Base-by-base conservation (phyloP, 1,284 basidiomycete genomes). In the Spongispora temasekensis region DNA sequence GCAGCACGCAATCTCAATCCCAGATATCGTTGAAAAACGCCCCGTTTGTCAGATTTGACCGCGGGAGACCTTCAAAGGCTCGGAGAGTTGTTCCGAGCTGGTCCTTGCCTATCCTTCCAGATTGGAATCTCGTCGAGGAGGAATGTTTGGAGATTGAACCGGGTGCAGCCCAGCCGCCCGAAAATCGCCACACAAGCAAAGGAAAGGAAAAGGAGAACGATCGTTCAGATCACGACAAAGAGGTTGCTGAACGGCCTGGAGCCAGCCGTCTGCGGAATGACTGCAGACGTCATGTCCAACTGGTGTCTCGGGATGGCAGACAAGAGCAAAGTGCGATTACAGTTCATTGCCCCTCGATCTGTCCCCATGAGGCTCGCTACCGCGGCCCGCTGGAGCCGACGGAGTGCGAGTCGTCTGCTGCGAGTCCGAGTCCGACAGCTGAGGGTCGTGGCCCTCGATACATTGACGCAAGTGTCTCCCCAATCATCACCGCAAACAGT, bases 401-500 rank as follows among this genome's bases (percentile, higher is more conserved):
- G 44, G 12, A n/a, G n/a, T n/a, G n/a, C n/a, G n/a, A n/a, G n/a
- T n/a, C n/a, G n/a, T n/a, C n/a, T n/a, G n/a, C n/a, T n/a, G n/a
- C n/a, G n/a, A n/a, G n/a, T n/a, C 50, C 62, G 4, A 30, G 34
- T 56, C 21, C 42, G 34, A 30, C 13, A 25, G 35, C 51, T 3
- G 40, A 56, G 10, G n/a, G 27, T n/a, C n/a, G 31, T n/a, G 19
- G 42, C 32, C 4, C 63, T 46, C 66, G 48, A 62, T 68, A 75
- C 23, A 66, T 61, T 19, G 72, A 72, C 54, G 68, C 63, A 44
- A 59, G 58, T 21, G 72, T 72, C 52, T 72, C 71, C 28, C 71
- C 71, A 2, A 75, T 72, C 27, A 57, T 67, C 55, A 10, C 53
- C 40, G 54, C 48, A 54, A 50, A 52, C 23, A 17, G 53, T 57